Conservation (phyloP, 306 rosid species). For the Gillenia trifoliata region DNA sequence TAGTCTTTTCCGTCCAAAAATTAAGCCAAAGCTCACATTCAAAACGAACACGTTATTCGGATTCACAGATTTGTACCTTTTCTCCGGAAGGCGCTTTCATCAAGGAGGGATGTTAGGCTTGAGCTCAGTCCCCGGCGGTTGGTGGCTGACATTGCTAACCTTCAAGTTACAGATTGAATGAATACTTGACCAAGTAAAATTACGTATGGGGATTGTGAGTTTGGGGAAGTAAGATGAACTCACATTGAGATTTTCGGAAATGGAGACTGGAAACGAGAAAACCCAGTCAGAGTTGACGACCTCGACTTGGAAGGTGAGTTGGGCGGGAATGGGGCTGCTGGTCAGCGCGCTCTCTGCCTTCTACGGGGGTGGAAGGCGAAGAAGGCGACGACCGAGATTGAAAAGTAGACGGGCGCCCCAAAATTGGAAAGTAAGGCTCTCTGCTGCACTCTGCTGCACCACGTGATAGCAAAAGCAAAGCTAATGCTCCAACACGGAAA, state of each 20-base stretch:
- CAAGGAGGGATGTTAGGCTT: conserved; percentile 55
- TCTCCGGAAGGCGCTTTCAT: conserved; percentile 69
- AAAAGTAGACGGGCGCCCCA: too few relatives aligned
- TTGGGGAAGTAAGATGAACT: neutral
- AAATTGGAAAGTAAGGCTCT: too few relatives aligned
- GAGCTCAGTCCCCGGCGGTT: conserved; percentile 78
- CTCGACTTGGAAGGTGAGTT: conserved; percentile 12
- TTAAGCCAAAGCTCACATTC: conserved; percentile 70
- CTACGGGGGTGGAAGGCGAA: conserved; percentile 4
- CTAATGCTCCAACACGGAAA: too few relatives aligned
- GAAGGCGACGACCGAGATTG: too few relatives aligned
- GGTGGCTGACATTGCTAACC: conserved; percentile 80
- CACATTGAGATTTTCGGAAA: conserved; percentile 28
- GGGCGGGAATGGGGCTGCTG: neutral
- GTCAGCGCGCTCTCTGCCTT: conserved; percentile 1
- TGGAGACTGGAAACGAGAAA: conserved; percentile 10
- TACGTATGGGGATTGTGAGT: neutral
- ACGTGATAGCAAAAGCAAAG: too few relatives aligned
- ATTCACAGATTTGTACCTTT: conserved; percentile 46
- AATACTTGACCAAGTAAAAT: too few relatives aligned
- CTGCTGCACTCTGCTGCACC: too few relatives aligned
- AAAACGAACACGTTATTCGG: conserved; percentile 26
- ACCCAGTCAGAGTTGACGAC: too few relatives aligned
- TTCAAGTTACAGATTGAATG: conserved; percentile 4
- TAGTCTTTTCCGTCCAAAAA: conserved; percentile 83